phyloP scores from a whole-genome alignment of 2,329 filamentous ascomycete species.

The Oidium heveae region DNA sequence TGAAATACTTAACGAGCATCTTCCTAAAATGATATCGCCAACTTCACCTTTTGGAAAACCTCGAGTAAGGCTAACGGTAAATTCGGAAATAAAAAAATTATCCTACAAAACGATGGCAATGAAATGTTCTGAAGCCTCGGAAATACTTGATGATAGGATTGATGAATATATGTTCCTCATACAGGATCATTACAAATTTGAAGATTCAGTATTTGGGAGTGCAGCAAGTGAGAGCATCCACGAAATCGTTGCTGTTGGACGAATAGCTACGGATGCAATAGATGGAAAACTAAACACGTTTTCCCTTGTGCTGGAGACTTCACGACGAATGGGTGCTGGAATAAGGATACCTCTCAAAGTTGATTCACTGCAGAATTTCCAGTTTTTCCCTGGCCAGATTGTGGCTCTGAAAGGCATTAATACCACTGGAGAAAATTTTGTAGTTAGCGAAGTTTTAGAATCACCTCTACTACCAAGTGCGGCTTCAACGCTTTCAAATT shows the following conservation, averaged over 20 bases:
- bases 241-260: slow-evolving; percentile 71
- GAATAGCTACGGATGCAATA: slow-evolving; percentile 69
- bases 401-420: slow-evolving; percentile 74
- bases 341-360: slow-evolving; percentile 59
- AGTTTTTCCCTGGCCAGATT: slow-evolving; percentile 87
- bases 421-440: slow-evolving; percentile 60
- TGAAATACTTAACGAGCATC: slow-evolving; percentile 59
- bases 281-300: slow-evolving; percentile 70
- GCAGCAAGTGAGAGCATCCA: slow-evolving; percentile 63
- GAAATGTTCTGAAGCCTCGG: slow-evolving; percentile 79
- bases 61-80: slow-evolving; percentile 62
- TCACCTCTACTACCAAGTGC: slow-evolving; percentile 51
- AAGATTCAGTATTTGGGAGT: slow-evolving; percentile 64
- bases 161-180: slow-evolving; percentile 62
- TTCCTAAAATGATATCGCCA: slow-evolving; percentile 40
- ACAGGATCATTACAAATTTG: slow-evolving; percentile 47
- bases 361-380: slow-evolving; percentile 39
- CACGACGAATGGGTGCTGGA: slow-evolving; percentile 59
- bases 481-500: slow-evolving; percentile 37
- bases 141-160: slow-evolving; percentile 85
- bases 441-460: slow-evolving; percentile 50
- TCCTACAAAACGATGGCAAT: slow-evolving; percentile 81
- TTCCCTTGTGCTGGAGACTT: slow-evolving; percentile 72
- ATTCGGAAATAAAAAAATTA: slow-evolving; percentile 75
- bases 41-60: slow-evolving; percentile 47